A percentile compares a stretch with the other conserved stretches of the same genome.
Conservation (phyloP, 1,139 yeast species). For the Taphrina betulina region DNA sequence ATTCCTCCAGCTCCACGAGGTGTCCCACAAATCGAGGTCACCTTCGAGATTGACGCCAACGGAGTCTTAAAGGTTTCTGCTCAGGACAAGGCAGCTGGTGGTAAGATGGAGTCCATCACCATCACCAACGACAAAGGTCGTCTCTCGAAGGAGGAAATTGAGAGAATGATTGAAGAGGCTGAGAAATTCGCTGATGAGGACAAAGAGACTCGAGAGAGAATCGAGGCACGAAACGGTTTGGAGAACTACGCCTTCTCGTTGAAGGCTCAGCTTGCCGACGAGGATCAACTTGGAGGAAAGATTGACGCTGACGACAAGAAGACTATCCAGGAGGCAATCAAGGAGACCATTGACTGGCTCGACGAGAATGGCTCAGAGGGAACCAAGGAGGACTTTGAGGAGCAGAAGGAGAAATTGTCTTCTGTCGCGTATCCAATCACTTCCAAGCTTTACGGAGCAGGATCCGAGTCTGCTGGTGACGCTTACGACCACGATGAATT, state of each 20-base stretch:
- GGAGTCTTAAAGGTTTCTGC: slow-evolving; percentile 95
- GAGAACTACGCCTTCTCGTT: slow-evolving; percentile 86
- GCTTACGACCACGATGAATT: slow-evolving; percentile 72
- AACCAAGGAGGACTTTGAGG: slow-evolving; percentile 88
- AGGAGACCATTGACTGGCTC: slow-evolving; percentile 84
- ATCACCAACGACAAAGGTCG: slow-evolving; percentile 97
- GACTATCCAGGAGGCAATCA: slow-evolving; percentile 79
- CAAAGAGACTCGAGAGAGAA: slow-evolving; percentile 73
- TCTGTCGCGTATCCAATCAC: slow-evolving; percentile 90
- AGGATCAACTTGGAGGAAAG: slow-evolving; percentile 68
- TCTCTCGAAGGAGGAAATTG: slow-evolving; percentile 85
- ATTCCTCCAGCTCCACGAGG: slow-evolving; percentile 99
- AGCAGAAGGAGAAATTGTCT: slow-evolving; percentile 82
- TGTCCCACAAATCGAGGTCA: slow-evolving; percentile 94
- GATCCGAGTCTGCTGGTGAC: slow-evolving; percentile 53
- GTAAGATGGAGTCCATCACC: slow-evolving; percentile 83
- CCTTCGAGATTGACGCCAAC: slow-evolving; percentile 90
- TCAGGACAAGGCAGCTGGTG: slow-evolving; percentile 91
- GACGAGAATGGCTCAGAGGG: slow-evolving; percentile 87
- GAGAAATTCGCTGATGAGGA: slow-evolving; percentile 88
- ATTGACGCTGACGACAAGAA: slow-evolving; percentile 90
- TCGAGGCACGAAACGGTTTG: slow-evolving; percentile 80
- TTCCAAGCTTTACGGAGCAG: slow-evolving; percentile 77
- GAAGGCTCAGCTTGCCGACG: slow-evolving; percentile 73
- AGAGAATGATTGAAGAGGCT: slow-evolving; percentile 92